Evolutionary conservation across 192 early-diverging fungal genomes (phyloP).

Genomic region (Entomortierella parvispora): DNA sequence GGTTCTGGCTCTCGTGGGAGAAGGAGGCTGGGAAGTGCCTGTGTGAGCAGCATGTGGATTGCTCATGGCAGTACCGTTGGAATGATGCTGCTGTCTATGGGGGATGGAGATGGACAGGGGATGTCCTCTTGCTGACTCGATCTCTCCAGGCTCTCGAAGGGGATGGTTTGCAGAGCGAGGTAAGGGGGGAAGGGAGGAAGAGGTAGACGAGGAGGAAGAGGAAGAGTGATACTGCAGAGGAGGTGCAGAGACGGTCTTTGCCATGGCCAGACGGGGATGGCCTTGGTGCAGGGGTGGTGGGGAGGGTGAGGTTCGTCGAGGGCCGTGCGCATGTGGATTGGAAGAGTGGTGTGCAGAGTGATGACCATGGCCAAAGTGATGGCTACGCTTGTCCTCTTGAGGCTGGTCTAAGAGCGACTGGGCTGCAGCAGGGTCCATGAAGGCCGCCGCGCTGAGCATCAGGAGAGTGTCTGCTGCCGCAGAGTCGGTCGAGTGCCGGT

Average conservation of each 20-base stretch:
- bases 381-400: background rate
- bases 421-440: constrained; percentile 38
- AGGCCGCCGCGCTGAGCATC: constrained; percentile 43
- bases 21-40: too few relatives aligned
- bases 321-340: background rate
- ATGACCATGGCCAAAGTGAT: background rate
- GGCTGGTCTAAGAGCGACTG: background rate
- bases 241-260: constrained; percentile 44
- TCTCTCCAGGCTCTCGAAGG: too few relatives aligned
- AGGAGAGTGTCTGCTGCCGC: constrained; percentile 52
- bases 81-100: too few relatives aligned
- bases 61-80: too few relatives aligned
- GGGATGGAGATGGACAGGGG: too few relatives aligned
- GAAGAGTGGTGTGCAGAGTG: background rate
- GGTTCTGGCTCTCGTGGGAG: too few relatives aligned
- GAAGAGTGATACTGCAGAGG: constrained; percentile 9
- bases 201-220: background rate
- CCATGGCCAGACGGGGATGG: constrained; percentile 16
- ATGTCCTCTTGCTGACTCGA: too few relatives aligned
- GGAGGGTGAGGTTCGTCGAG: background rate
- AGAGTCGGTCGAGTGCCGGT: constrained; percentile 33
- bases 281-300: background rate
- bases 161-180: too few relatives aligned
- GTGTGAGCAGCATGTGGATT: too few relatives aligned
- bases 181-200: background rate